Base-by-base conservation (phyloP, 805 yeast species). In the Starmera caribaea region DNA sequence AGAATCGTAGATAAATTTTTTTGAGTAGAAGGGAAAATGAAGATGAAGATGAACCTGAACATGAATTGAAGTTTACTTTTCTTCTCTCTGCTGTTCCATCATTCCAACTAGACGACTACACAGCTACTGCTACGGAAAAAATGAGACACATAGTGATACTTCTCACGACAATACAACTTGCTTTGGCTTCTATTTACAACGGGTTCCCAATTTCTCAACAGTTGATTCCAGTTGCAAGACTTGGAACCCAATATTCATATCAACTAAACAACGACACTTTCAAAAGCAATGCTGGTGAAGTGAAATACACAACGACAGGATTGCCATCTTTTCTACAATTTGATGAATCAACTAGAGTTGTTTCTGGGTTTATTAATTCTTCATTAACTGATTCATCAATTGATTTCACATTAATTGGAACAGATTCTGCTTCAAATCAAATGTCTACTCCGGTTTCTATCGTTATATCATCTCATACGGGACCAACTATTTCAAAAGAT, bases 181-280 rank as follows among this genome's bases (percentile, higher is more conserved):
- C 28, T 16, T 13, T 16, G 3, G 74, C 76, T 11, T 62, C 71
- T 30, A 79, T 85, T 6, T 65, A 68, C 38, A 66, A 71, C 32
- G 84, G 83, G 35, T 85, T 81, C 66, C 89, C 95, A n/a, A 76
- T 88, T 55, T 62, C 72, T 46, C 77, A 78, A 55, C 98, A 90
- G 62, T 69, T 79, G 16, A 97, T 97, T 5, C 81, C 87, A 29
- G 85, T 92, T 12, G 97, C 95, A 5, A 70, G 94, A 42, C 74
- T 76, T 13, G 74, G 74, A 43, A 67, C 74, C 49, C 48, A 56
- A 3, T 90, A 81, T 61, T 48, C 63, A 15, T 90, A 85, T 60
- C 69, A 79, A 30, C 61, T 90, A 33, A 79, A 88, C 39, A 63
- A 73, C 43, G 76, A 79, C 48, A 90, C 97, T 2, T 87, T 74